These are phyloP conservation scores for Lactarius pseudohatsudake DNA, from an alignment of 768 basidiomycete species.

Conservation along the genomic window DNA sequence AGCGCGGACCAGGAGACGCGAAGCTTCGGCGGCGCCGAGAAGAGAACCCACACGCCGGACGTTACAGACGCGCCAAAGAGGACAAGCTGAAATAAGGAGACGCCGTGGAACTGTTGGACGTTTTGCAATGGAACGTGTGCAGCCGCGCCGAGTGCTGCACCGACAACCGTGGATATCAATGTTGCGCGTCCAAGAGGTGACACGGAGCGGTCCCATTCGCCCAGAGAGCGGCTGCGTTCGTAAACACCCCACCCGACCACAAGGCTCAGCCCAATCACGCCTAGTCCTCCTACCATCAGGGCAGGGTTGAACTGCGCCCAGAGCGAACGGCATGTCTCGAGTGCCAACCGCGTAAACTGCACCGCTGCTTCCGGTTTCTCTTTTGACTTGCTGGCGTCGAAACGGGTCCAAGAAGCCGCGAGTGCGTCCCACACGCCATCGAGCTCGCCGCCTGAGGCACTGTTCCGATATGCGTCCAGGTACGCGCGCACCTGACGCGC, in stretches of 20 bases:
- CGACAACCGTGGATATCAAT: constrained; percentile 1
- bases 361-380: constrained; percentile 33
- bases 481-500: constrained; percentile 74
- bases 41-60: constrained; percentile 38
- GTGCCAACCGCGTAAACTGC: constrained; percentile 59
- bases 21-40: constrained; percentile 23
- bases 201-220: constrained; percentile 47
- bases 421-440: constrained; percentile 60
- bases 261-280: constrained; percentile 55
- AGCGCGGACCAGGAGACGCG: constrained; percentile 37
- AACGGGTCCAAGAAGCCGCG: constrained; percentile 31
- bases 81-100: constrained; percentile 14
- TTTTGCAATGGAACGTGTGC: neutral
- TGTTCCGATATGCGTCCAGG: constrained; percentile 71
- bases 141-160: constrained; percentile 12
- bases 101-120: constrained; percentile 29
- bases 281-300: constrained; percentile 73
- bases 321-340: constrained; percentile 72
- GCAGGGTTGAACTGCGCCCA: constrained; percentile 94
- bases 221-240: constrained; percentile 43
- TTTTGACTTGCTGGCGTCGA: constrained; percentile 3
- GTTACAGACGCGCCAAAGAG: constrained; percentile 36
- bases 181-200: constrained; percentile 16
- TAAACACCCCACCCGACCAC: constrained; percentile 58
- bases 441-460: constrained; percentile 70